Evolutionary conservation across 192 early-diverging fungal species (phyloP).

Genomic region (Podila minutissima): DNA sequence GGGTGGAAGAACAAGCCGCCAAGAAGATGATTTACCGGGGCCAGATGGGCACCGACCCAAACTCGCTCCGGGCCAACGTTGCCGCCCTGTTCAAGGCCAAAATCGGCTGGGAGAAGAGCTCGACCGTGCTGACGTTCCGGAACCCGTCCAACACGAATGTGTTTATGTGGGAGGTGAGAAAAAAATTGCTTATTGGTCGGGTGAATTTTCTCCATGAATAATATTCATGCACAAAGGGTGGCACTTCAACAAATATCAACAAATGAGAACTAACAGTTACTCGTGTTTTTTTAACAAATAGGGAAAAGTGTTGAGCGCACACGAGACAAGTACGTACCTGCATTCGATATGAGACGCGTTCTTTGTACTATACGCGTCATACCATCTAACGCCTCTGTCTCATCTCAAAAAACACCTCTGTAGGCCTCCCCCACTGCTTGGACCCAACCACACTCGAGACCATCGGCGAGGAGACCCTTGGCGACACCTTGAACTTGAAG

Average conservation of each 20-base stretch:
- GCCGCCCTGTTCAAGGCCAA: slow-evolving; percentile 29
- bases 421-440: slow-evolving; percentile 42
- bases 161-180: slow-evolving; percentile 46
- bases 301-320: slow-evolving; percentile 48
- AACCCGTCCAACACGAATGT: slow-evolving; percentile 50
- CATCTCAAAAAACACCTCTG: not conserved
- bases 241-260: not conserved
- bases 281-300: not conserved
- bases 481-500: slow-evolving; percentile 18
- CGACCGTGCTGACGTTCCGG: slow-evolving; percentile 41
- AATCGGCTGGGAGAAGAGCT: slow-evolving; percentile 34
- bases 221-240: too few species aligned
- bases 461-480: slow-evolving; percentile 38
- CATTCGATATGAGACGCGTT: not conserved
- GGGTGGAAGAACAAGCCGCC: slow-evolving; percentile 35
- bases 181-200: not conserved
- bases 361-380: not conserved
- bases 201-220: too few species aligned
- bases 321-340: slow-evolving; percentile 24
- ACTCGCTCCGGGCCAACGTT: slow-evolving; percentile 30
- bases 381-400: too few species aligned
- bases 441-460: slow-evolving; percentile 46
- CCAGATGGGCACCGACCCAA: slow-evolving; percentile 48
- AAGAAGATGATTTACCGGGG: slow-evolving; percentile 44
- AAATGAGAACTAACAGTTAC: not conserved